phyloP scores from a whole-genome alignment of 2,329 filamentous ascomycete genomes.

The Fusarium paranaense region DNA sequence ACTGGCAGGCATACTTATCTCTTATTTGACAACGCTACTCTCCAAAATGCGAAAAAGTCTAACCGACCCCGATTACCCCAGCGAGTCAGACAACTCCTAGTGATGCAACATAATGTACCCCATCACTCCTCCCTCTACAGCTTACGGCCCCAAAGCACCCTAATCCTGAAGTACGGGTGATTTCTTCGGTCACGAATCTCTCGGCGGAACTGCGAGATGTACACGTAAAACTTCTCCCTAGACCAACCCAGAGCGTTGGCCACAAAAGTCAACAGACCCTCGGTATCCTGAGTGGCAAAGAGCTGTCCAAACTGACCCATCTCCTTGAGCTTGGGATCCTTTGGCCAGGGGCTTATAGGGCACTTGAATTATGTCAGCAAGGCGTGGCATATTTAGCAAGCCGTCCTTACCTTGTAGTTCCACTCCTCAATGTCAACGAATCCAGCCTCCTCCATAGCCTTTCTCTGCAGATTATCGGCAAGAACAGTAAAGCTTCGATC shows the following conservation, averaged over 20 bases:
- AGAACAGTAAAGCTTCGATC: slow-evolving; percentile 33
- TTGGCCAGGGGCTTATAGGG: slow-evolving; percentile 30
- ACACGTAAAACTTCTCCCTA: slow-evolving; percentile 19
- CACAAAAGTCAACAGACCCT: slow-evolving; percentile 30
- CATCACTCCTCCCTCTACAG: too few relatives aligned
- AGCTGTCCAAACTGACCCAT: slow-evolving; percentile 35
- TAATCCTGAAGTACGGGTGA: slow-evolving; percentile 19
- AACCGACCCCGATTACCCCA: too few relatives aligned
- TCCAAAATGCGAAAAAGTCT: not conserved
- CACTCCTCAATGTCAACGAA: slow-evolving; percentile 32
- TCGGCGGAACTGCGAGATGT: slow-evolving; percentile 25
- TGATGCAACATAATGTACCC: too few relatives aligned
- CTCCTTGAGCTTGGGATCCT: slow-evolving; percentile 30
- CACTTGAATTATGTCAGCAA: not conserved
- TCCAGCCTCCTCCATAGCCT: slow-evolving; percentile 17
- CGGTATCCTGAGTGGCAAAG: slow-evolving; percentile 33
- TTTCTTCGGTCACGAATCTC: slow-evolving; percentile 25
- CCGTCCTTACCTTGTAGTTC: slow-evolving; percentile 19
- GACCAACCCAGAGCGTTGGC: slow-evolving; percentile 32
- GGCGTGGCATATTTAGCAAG: not conserved
- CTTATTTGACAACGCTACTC: not conserved
- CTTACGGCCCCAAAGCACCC: slow-evolving; percentile 19
- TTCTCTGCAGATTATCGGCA: slow-evolving; percentile 21
- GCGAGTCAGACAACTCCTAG: too few relatives aligned
- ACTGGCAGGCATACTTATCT: not conserved